Base-by-base conservation (phyloP, 192 early-diverging fungal species). In the Coemansia sp. region DNA sequence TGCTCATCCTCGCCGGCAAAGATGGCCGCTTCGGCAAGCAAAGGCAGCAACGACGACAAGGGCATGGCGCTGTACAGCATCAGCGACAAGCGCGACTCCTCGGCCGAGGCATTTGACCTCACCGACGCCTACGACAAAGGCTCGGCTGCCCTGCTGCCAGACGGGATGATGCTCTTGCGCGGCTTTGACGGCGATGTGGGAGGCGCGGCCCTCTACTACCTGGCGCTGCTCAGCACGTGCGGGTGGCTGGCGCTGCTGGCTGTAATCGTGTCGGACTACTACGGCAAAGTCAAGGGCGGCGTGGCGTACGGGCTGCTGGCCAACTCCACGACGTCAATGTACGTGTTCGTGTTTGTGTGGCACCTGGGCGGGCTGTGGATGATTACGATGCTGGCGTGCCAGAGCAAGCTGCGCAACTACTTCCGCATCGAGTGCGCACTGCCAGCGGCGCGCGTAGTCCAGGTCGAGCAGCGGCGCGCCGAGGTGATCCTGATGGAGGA, bases 251-350 rank as follows among this genome's bases (percentile, higher is more conserved):
- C 87, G 10, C 82, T 91, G 51, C 70, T 94, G 36, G 83, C 76
- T n/a, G 71, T 89, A 41, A 68, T 93, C 20, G 86, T 92, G n/a
- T 66, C 83, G 15, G 93, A 94, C 78, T 90, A 93, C 82, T 94
- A 93, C 81, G 88, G 87, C 66, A 76, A 69, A 46, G 84, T 85
- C 37, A 76, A 88, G 70, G 64, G 83, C 37, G 83, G 86, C 3
- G 65, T 78, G 22, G 71, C 67, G 6, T 86, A 79, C 53, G 78
- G 80, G 20, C 74, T 90, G 15, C 89, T 94, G 61, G 85, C 86
- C 40, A 83, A 85, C 70, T 85, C 86, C 9, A 80, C 86, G 61
- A 75, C 86, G 27, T 86, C 87, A 7, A 87, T 86, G 19, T 72
- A 83, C 17, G 86, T 88, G 38, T 89, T 92, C 71, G 87, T 89